phyloP scores from a whole-genome alignment of 768 basidiomycete genomes.

The Boletus rubescentipes region DNA sequence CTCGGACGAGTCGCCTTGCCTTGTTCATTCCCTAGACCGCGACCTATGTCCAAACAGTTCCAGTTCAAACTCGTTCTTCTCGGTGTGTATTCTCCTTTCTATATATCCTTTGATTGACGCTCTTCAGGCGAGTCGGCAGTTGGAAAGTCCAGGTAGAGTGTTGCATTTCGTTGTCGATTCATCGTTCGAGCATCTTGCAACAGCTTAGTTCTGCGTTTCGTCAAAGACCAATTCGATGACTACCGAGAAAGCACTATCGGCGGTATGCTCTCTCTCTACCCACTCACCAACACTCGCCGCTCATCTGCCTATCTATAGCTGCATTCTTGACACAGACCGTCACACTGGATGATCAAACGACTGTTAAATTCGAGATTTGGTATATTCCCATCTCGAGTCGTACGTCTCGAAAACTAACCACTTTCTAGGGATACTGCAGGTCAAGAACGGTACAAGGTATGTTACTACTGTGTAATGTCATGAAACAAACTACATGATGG shows the following conservation, averaged over 20 bases:
- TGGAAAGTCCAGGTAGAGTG: conserved; percentile 84
- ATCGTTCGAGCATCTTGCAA: conserved; percentile 25
- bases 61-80: conserved; percentile 97
- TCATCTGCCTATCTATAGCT: conserved; percentile 47
- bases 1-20: background rate
- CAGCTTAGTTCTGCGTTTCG: conserved; percentile 93
- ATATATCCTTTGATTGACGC: conserved; percentile 7
- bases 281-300: conserved; percentile 3
- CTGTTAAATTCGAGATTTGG: conserved; percentile 99
- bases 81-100: conserved; percentile 46
- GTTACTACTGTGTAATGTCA: conserved; percentile 15
- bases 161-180: conserved; percentile 15
- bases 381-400: conserved; percentile 34
- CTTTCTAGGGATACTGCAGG: conserved; percentile 86
- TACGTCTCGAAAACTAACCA: background rate
- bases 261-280: conserved; percentile 42
- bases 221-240: conserved; percentile 95
- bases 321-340: conserved; percentile 99
- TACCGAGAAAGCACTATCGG: conserved; percentile 95
- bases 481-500: background rate
- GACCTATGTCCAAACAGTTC: conserved; percentile 84
- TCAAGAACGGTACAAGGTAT: conserved; percentile 90
- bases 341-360: conserved; percentile 81
- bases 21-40: conserved; percentile 24
- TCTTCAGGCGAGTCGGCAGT: conserved; percentile 90